Percentiles rank a stretch among this genome's conserved stretches.
Conservation (phyloP, 1,139 yeast genomes). For the Debaryomyces subglobosus region DNA sequence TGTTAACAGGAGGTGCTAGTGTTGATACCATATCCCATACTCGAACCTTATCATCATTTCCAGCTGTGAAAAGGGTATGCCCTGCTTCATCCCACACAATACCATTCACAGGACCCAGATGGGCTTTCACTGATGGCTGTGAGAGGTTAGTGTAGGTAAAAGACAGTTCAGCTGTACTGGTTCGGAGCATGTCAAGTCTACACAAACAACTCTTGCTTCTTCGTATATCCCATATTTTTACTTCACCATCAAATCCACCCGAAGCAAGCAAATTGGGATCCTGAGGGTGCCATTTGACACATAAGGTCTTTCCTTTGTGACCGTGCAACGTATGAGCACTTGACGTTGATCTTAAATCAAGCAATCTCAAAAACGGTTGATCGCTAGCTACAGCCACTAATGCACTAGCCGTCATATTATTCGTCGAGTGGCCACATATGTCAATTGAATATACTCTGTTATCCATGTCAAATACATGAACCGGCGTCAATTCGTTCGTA, state of each 20-base stretch:
- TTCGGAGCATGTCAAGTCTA: conserved; percentile 55
- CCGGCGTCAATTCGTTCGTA: conserved; percentile 62
- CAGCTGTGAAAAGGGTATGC: conserved; percentile 59
- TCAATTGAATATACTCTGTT: conserved; percentile 59
- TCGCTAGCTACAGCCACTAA: conserved; percentile 73
- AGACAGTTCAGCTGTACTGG: conserved; percentile 25
- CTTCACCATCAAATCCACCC: conserved; percentile 77
- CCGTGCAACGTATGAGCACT: conserved; percentile 71
- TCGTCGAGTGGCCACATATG: conserved; percentile 32
- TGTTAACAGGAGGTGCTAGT: conserved; percentile 55
- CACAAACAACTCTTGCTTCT: conserved; percentile 66
- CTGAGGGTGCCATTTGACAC: conserved; percentile 80
- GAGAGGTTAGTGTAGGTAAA: conserved; percentile 27
- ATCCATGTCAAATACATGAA: conserved; percentile 61
- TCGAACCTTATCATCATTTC: conserved; percentile 75
- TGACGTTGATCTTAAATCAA: conserved; percentile 74
- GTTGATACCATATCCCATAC: conserved; percentile 68
- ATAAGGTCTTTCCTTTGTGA: conserved; percentile 63
- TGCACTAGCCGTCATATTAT: conserved; percentile 43
- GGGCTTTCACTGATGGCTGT: conserved; percentile 57
- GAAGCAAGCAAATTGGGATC: conserved; percentile 62
- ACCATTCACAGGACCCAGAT: conserved; percentile 76
- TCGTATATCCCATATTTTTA: conserved; percentile 75
- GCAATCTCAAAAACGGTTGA: conserved; percentile 66
- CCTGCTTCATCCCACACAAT: conserved; percentile 71